These are phyloP conservation scores for Naganishia onofrii DNA, from an alignment of 768 basidiomycete species.

Conservation along the genomic window DNA sequence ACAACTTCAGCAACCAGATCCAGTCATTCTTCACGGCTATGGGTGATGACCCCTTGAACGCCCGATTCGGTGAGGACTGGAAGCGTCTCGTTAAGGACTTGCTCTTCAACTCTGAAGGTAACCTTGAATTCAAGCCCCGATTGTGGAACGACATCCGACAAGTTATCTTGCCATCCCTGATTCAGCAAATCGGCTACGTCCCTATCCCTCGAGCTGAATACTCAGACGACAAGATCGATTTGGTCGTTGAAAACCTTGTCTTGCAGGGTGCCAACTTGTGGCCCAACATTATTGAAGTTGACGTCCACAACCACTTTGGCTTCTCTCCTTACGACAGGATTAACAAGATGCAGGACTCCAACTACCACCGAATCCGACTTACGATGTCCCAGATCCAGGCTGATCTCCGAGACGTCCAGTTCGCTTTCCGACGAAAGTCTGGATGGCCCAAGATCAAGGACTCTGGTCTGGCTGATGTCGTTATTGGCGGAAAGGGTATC, in stretches of 20 bases:
- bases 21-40: conserved; percentile 79
- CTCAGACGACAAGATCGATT: conserved; percentile 76
- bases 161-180: conserved; percentile 74
- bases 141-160: conserved; percentile 81
- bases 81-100: conserved; percentile 74
- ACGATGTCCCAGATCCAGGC: conserved; percentile 82
- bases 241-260: conserved; percentile 90
- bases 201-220: conserved; percentile 88
- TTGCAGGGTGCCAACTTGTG: conserved; percentile 83
- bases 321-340: conserved; percentile 72
- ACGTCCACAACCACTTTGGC: conserved; percentile 76
- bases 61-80: conserved; percentile 74
- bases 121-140: conserved; percentile 79
- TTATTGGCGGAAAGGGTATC: conserved; percentile 33
- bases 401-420: conserved; percentile 89
- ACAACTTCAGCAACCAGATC: conserved; percentile 68
- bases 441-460: conserved; percentile 78
- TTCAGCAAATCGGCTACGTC: conserved; percentile 62
- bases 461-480: conserved; percentile 77
- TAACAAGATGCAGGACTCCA: conserved; percentile 57
- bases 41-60: conserved; percentile 79
- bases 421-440: conserved; percentile 82
- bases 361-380: conserved; percentile 69
- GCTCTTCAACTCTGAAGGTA: conserved; percentile 66
- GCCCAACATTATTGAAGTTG: conserved; percentile 61